Evolutionary conservation across 768 basidiomycete species (phyloP).

Genomic region (Kwoniella bestiolae): DNA sequence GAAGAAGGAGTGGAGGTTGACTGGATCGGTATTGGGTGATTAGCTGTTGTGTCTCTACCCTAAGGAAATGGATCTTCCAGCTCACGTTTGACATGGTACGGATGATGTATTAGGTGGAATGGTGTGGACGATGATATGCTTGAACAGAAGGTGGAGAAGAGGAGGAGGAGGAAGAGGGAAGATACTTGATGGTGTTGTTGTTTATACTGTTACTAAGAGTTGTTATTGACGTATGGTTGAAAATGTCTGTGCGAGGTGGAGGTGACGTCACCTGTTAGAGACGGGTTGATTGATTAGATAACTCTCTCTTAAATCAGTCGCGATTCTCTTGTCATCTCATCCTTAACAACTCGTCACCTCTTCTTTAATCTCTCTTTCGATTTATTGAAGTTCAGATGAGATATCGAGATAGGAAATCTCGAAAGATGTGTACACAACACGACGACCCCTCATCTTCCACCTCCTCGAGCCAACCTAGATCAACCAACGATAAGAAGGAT

Average conservation of each 20-base stretch:
- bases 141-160: background rate
- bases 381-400: background rate
- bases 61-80: background rate
- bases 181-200: background rate
- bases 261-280: slow-evolving; percentile 17
- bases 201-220: too few species aligned
- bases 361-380: too few species aligned
- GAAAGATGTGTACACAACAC: slow-evolving; percentile 9
- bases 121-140: background rate
- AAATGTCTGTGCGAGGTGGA: background rate
- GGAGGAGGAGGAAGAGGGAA: background rate
- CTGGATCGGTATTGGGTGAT: background rate
- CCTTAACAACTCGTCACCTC: background rate
- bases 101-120: too few species aligned
- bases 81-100: background rate
- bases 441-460: slow-evolving; percentile 1
- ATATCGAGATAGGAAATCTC: background rate
- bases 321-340: background rate
- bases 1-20: background rate
- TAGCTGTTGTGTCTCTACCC: background rate
- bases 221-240: background rate
- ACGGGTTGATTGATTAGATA: background rate
- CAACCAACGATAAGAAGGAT: background rate
- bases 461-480: background rate
- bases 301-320: slow-evolving; percentile 29